phyloP scores from a whole-genome alignment of 495 filamentous ascomycete genomes.

The Talaromyces adpressus region DNA sequence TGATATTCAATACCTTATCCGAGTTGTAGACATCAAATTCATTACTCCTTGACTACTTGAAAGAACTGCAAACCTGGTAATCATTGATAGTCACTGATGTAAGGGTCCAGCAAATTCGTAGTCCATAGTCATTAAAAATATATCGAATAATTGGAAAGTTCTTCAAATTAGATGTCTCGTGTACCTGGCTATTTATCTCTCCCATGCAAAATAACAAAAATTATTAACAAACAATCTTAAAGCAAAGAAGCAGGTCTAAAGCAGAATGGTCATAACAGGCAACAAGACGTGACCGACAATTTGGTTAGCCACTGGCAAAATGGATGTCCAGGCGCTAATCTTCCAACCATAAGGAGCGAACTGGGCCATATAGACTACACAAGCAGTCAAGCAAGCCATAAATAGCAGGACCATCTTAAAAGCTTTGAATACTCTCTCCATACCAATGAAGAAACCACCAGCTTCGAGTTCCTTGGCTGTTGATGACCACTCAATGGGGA shows the following conservation, averaged over 20 bases:
- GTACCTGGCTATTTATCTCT: not conserved
- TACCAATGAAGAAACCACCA: conserved; percentile 74
- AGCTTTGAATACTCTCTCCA: conserved; percentile 66
- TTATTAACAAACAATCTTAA: not conserved
- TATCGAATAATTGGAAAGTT: not conserved
- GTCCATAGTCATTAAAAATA: not conserved
- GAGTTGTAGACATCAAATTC: too few species aligned
- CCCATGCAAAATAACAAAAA: not conserved
- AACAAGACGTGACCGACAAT: conserved; percentile 7
- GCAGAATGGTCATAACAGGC: conserved; percentile 8
- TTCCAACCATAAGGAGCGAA: conserved; percentile 63
- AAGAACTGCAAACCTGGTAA: not conserved
- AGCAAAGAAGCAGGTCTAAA: not conserved
- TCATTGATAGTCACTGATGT: not conserved
- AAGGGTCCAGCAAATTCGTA: not conserved
- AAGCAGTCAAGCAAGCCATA: conserved; percentile 50
- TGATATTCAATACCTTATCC: not conserved
- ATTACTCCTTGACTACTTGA: too few species aligned
- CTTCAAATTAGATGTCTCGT: not conserved
- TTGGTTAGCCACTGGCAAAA: conserved; percentile 42
- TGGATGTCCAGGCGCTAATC: conserved; percentile 73
- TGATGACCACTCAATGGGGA: conserved; percentile 44
- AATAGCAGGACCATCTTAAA: conserved; percentile 75
- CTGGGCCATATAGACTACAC: conserved; percentile 56
- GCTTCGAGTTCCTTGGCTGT: conserved; percentile 53